Evolutionary conservation across 495 filamentous ascomycete genomes (phyloP).

Genomic region (Tuber aestivum): DNA sequence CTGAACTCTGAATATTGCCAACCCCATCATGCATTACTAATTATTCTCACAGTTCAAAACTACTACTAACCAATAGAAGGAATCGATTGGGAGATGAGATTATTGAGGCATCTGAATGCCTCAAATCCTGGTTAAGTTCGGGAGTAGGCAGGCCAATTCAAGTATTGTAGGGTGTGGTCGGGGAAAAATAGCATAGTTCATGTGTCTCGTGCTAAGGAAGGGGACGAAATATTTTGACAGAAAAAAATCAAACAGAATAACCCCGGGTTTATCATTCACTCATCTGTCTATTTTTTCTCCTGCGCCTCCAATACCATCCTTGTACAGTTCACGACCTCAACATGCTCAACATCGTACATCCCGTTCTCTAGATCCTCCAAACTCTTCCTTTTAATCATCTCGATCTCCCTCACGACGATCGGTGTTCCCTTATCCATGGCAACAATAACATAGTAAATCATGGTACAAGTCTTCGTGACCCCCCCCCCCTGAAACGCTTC

Average conservation of each 20-base stretch:
- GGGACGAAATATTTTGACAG: neutral
- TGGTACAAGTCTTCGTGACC: conserved; percentile 69
- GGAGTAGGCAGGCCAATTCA: too few relatives aligned
- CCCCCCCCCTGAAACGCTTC: conserved; percentile 66
- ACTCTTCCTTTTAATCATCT: conserved; percentile 60
- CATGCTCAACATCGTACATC: conserved; percentile 67
- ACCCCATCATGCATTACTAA: too few relatives aligned
- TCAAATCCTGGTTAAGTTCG: conserved; percentile 10
- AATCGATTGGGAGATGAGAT: conserved; percentile 6
- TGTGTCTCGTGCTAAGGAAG: neutral
- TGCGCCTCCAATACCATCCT: conserved; percentile 52
- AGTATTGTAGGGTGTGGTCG: neutral
- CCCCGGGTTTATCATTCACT: neutral
- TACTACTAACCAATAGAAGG: neutral
- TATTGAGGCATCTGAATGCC: conserved; percentile 15
- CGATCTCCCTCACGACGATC: conserved; percentile 65
- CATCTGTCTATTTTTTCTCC: conserved; percentile 44
- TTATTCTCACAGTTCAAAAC: conserved; percentile 3
- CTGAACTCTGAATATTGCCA: too few relatives aligned
- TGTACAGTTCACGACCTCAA: conserved; percentile 62
- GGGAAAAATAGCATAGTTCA: neutral
- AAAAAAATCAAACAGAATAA: neutral
- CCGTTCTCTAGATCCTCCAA: conserved; percentile 61
- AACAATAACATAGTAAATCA: conserved; percentile 83
- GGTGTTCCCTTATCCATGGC: conserved; percentile 78